A percentile compares a stretch with the other conserved stretches of the same genome.
These are phyloP conservation scores for Cystobasidium onofrii DNA, from an alignment of 768 basidiomycete species.

Conservation along the genomic window DNA sequence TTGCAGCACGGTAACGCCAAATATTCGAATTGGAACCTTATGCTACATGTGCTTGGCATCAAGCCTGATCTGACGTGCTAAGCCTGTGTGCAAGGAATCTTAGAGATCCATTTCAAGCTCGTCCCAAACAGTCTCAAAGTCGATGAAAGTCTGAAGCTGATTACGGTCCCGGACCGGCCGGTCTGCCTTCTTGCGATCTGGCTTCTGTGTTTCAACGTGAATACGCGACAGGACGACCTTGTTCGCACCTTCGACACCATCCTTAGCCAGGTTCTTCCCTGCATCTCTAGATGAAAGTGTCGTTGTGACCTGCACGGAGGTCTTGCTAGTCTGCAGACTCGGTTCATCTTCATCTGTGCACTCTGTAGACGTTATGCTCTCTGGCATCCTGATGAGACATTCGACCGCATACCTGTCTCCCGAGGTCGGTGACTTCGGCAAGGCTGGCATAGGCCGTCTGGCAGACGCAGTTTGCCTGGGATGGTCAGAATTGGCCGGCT, in stretches of 20 bases:
- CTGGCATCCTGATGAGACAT: neutral
- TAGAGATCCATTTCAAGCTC: slow-evolving; percentile 1
- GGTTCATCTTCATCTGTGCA: neutral
- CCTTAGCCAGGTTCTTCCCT: too few species aligned
- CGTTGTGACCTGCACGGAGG: neutral
- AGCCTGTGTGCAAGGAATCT: neutral
- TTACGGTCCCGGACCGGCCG: neutral
- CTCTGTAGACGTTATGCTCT: neutral
- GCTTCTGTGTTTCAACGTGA: too few species aligned
- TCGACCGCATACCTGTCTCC: neutral
- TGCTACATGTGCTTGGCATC: neutral
- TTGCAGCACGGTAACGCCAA: too few species aligned
- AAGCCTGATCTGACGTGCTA: neutral
- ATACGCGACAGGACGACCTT: too few species aligned
- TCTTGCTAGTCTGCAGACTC: neutral
- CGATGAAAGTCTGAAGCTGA: neutral
- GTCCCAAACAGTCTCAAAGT: slow-evolving; percentile 5
- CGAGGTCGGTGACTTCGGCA: neutral
- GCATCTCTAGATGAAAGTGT: too few species aligned
- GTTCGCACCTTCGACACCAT: too few species aligned
- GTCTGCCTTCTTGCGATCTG: neutral
- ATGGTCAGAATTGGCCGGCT: neutral
- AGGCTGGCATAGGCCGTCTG: neutral
- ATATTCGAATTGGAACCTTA: neutral
- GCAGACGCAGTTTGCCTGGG: neutral